These are phyloP conservation scores for Juglanconis sp. DNA, from an alignment of 2,329 filamentous ascomycete species.

Conservation along the genomic window DNA sequence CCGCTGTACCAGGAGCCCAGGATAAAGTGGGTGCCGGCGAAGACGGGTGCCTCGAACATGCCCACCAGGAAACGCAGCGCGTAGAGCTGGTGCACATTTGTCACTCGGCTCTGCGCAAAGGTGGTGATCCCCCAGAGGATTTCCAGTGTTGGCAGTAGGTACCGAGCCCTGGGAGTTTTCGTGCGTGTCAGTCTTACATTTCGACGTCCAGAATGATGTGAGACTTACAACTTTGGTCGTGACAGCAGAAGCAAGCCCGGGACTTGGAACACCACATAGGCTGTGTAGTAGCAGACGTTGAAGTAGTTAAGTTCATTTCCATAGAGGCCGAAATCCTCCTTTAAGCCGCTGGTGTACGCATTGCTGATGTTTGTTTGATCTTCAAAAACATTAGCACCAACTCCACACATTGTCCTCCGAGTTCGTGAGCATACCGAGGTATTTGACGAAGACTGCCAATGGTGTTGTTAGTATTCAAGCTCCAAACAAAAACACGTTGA, in stretches of 20 bases:
- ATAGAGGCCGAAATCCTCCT: constrained; percentile 35
- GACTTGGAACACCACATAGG: constrained; percentile 34
- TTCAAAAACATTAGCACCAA: neutral
- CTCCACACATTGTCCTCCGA: neutral
- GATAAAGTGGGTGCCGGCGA: constrained; percentile 31
- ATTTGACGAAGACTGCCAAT: constrained; percentile 31
- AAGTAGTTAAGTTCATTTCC: constrained; percentile 39
- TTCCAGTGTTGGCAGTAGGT: constrained; percentile 29
- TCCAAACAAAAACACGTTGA: neutral
- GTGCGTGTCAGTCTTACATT: neutral
- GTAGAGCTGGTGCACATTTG: constrained; percentile 29
- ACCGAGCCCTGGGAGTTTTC: constrained; percentile 24
- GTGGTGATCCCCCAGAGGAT: constrained; percentile 31
- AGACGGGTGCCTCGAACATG: constrained; percentile 31
- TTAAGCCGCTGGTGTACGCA: constrained; percentile 37
- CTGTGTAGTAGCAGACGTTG: constrained; percentile 38
- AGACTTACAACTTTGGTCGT: constrained; percentile 26
- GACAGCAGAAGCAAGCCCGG: constrained; percentile 31
- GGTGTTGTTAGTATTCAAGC: neutral
- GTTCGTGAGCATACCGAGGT: constrained; percentile 22
- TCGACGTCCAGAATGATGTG: neutral
- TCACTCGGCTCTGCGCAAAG: constrained; percentile 28
- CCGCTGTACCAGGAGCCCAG: constrained; percentile 28
- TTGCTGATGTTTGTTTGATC: constrained; percentile 34
- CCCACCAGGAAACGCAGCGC: constrained; percentile 29